Base-by-base conservation (phyloP, 352 stramenopile species). In the Globisporangium paroecandrum region DNA sequence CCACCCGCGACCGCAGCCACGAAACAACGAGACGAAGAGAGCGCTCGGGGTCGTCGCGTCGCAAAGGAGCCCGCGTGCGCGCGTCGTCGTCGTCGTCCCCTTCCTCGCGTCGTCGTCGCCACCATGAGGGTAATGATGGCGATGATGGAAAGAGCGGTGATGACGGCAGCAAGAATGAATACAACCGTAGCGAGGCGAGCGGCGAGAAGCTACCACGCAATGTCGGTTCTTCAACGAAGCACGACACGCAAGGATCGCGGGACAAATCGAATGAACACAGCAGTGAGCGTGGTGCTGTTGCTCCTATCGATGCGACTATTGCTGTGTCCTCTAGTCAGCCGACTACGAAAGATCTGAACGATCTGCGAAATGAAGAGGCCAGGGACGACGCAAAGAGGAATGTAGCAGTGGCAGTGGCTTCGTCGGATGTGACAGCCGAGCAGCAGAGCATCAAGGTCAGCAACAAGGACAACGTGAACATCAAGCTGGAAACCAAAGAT, bases 1-100 rank as follows among this genome's bases (percentile, higher is more conserved):
- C 41, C 12, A 41, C 54, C 9, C 62, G 60, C 61, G 54, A 62
- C 20, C 51, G 62, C 49, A 62, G 56, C 56, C 15, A 38, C 38
- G 62, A 58, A 55, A 15, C 32, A 29, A 34, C 27, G 10, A 20
- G 54, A 58, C 49, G 62, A 59, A n/a, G 47, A 10, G 61, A 54
- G 12, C 34, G 62, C 24, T 61, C 62, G 51, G 15, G 34, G 25
- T 38, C 59, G 59, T 64, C 36, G 36, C 36, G 36, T 51, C 58
- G 58, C 18, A 41, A 64, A 29, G 24, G 3, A n/a, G 24, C 29
- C 4, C 59, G 59, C 38, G 7, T 43, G 8, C 59, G 41, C 15
- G 9, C 41, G 25, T 55, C 58, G 58, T 61, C n/a, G n/a, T 47
- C 57, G 24, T 61, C 58, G 38, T 34, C 58, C 24, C 25, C 41